Evolutionary conservation across 257 asterid genomes (phyloP).

Genomic region (Penstemon eatonii): DNA sequence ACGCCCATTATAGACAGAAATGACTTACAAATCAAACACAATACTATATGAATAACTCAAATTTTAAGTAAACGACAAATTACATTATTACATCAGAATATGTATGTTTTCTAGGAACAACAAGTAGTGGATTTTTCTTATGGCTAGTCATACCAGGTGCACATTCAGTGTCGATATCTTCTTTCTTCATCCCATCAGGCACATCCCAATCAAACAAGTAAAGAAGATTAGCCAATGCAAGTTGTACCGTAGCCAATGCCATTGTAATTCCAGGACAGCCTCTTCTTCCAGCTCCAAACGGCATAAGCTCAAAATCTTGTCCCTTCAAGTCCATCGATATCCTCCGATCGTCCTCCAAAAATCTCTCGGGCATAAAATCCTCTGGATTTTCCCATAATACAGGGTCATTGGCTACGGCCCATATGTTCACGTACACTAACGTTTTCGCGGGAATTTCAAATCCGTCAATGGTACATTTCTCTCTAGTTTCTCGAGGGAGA

Average conservation of each 20-base stretch:
- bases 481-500: conserved; percentile 22
- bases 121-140: conserved; percentile 26
- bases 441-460: conserved; percentile 26
- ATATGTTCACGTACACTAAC: conserved; percentile 20
- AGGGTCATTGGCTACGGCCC: conserved; percentile 32
- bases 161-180: conserved; percentile 26
- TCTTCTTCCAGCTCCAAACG: conserved; percentile 39
- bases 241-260: conserved; percentile 24
- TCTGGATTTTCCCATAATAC: conserved; percentile 18
- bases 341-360: not conserved
- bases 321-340: conserved; percentile 14
- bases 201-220: conserved; percentile 34
- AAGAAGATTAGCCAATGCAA: conserved; percentile 30
- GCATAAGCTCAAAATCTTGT: conserved; percentile 22
- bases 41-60: too few species aligned
- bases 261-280: conserved; percentile 35
- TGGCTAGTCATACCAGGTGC: conserved; percentile 26
- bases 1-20: too few species aligned
- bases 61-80: too few species aligned
- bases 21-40: too few species aligned
- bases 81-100: not conserved
- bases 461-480: conserved; percentile 9
- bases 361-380: conserved; percentile 30
- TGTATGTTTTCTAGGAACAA: conserved; percentile 21
- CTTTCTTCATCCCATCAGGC: conserved; percentile 19